These are phyloP conservation scores for Ceriops decandra DNA, from an alignment of 345 rosid species.

Conservation along the genomic window DNA sequence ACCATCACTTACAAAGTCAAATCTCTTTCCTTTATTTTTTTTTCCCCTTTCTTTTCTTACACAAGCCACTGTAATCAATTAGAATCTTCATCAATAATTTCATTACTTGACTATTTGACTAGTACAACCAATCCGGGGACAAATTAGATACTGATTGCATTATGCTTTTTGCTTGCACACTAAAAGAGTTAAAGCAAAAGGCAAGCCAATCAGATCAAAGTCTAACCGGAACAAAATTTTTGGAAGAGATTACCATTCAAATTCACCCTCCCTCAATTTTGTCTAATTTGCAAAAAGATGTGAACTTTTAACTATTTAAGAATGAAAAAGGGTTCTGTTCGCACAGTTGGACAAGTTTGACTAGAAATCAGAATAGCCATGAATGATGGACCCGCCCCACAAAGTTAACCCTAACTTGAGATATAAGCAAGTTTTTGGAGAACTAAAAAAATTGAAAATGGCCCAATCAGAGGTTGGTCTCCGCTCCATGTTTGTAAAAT, in stretches of 20 bases:
- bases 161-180: too few relatives aligned
- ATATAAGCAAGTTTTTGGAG: conserved; percentile 13
- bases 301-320: too few relatives aligned
- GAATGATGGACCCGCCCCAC: not conserved
- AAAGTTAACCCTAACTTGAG: conserved; percentile 30
- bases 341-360: conserved; percentile 21
- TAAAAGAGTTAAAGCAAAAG: not conserved
- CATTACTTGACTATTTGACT: too few relatives aligned
- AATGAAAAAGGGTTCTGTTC: conserved; percentile 7
- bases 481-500: not conserved
- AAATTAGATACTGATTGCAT: too few relatives aligned
- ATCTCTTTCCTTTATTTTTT: not conserved
- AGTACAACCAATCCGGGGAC: too few relatives aligned
- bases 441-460: not conserved
- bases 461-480: conserved; percentile 6
- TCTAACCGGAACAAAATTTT: too few relatives aligned
- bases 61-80: not conserved
- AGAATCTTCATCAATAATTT: not conserved
- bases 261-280: too few relatives aligned
- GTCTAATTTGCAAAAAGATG: too few relatives aligned
- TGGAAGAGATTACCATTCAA: too few relatives aligned
- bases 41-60: not conserved
- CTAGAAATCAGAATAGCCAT: not conserved
- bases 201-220: too few relatives aligned
- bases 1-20: not conserved